Percentiles rank a stretch among this genome's conserved stretches.
phyloP scores from a whole-genome alignment of 2,329 filamentous ascomycete genomes.

The Thielaviopsis punctulata region DNA sequence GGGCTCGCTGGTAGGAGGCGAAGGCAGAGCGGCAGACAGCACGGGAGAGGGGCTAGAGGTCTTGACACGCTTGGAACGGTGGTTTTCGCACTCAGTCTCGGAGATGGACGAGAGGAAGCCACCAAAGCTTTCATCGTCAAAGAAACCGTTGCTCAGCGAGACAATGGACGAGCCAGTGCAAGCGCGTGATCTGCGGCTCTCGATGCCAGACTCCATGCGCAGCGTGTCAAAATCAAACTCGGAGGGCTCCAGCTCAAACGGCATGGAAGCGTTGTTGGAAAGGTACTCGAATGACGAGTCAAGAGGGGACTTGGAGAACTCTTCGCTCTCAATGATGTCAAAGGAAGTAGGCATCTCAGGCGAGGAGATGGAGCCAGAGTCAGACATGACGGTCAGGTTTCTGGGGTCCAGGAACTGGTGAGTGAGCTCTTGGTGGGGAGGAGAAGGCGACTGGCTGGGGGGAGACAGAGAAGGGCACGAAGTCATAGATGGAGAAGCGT shows the following conservation, averaged over 20 bases:
- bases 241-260: constrained; percentile 21
- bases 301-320: constrained; percentile 24
- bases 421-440: constrained; percentile 50
- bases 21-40: constrained; percentile 18
- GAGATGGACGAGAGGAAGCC: constrained; percentile 30
- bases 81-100: constrained; percentile 17
- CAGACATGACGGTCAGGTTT: constrained; percentile 57
- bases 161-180: constrained; percentile 50
- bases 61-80: constrained; percentile 41
- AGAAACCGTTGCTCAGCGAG: constrained; percentile 58
- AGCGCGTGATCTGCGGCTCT: constrained; percentile 52
- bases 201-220: constrained; percentile 31
- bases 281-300: constrained; percentile 17
- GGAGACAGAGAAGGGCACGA: constrained; percentile 76
- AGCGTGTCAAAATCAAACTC: constrained; percentile 35
- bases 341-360: constrained; percentile 50
- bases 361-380: constrained; percentile 31
- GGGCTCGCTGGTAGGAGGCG: constrained; percentile 19
- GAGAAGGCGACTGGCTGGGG: constrained; percentile 47
- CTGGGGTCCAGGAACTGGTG: constrained; percentile 82
- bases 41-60: constrained; percentile 21
- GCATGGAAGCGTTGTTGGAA: background rate
- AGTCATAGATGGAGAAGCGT: constrained; percentile 17
- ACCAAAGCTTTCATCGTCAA: constrained; percentile 61
- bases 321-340: constrained; percentile 40